Conservation (phyloP, 106 monocot genomes). For the Apostasia shenzhenica region DNA sequence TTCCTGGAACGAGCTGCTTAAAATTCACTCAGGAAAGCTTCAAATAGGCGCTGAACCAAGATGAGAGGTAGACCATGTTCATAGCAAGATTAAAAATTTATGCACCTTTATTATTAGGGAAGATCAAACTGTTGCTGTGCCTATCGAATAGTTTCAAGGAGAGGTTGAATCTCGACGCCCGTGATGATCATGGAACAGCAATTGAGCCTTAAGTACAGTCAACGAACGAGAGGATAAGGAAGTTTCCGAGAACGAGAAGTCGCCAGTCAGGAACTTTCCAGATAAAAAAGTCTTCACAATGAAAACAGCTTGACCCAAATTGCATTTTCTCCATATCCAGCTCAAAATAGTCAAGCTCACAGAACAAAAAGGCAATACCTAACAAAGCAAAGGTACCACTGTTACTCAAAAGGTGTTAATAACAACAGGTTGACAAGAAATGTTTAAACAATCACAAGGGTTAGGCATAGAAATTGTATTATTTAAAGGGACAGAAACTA, state of each 20-base stretch:
- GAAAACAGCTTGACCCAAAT: conserved; percentile 36
- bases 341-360: conserved; percentile 16
- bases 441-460: too few species aligned
- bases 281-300: conserved; percentile 17
- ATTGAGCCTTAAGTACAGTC: conserved; percentile 46
- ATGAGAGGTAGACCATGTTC: neutral
- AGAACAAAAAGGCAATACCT: conserved; percentile 13
- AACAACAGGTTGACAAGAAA: neutral
- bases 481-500: too few species aligned
- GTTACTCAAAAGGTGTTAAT: neutral
- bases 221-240: conserved; percentile 51
- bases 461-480: too few species aligned
- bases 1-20: neutral
- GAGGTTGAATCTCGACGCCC: conserved; percentile 34
- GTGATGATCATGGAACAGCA: conserved; percentile 32
- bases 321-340: conserved; percentile 45
- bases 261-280: conserved; percentile 44
- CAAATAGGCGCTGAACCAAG: neutral
- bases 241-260: conserved; percentile 36
- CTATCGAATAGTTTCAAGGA: conserved; percentile 17
- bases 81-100: neutral
- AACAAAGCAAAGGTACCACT: neutral
- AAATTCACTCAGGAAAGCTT: neutral
- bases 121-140: neutral
- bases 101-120: too few species aligned